Evolutionary conservation across 352 stramenopile species (phyloP), one percentile per base, ranked within the genome.

Genomic region (Pythium aristosporum): DNA sequence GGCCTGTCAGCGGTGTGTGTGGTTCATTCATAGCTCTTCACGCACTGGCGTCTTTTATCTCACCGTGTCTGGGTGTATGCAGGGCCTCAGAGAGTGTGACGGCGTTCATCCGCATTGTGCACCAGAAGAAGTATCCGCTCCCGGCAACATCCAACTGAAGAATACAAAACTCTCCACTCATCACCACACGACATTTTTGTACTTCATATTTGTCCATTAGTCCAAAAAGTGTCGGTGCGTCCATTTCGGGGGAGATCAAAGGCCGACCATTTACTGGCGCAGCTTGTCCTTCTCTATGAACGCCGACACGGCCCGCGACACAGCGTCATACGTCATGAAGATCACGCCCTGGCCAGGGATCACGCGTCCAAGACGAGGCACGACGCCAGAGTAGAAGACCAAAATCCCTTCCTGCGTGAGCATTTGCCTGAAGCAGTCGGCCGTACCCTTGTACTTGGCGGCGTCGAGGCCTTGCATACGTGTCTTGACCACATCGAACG

Each of bases 341-440:
- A 99, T 99, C 51, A 99, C 96, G 55, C 96, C 96, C 72, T 99
- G 96, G n/a, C 96, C 96, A 5, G 96, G 96, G 59, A 99, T 96
- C 44, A 99, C 96, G 57, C 96, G 86, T 3, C 92, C 94, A 25
- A 98, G 73, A 16, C 96, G 79, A 59, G 96, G 94, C 20, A 98
- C 74, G 47, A 98, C 79, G 41, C 96, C 96, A 42, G 88, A 85
- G 81, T 98, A 98, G 56, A 99, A 97, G 21, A 89, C 93, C 12
- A 75, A 65, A 3, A 94, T 52, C 30, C 95, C 95, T 73, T 98
- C 93, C 4, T 92, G 82, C 37, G 69, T 55, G 28, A 97, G 30
- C 68, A 98, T 97, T 68, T 98, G 83, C 58, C 78, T 75, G 48
- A 97, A 92, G 68, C 93, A 98, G 72, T 98, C 95, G 2, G 94